Conservation (phyloP, 495 filamentous ascomycete species). For the Lichenothelia convexa region DNA sequence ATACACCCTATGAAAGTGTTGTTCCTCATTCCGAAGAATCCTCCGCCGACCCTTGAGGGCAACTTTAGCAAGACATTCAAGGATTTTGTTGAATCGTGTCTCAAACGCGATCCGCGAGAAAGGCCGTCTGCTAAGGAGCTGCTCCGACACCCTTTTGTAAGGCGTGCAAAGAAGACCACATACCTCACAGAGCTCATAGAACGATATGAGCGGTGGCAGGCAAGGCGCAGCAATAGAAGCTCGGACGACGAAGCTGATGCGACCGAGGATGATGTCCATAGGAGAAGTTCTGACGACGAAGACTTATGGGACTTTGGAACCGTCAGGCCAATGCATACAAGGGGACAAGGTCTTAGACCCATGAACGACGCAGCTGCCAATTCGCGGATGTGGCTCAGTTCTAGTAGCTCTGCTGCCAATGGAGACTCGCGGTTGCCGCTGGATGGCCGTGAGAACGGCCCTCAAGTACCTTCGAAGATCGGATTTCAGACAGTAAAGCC, state of each 20-base stretch:
- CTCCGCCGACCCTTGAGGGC: conserved; percentile 72
- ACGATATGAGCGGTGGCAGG: conserved; percentile 68
- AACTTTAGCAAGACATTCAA: conserved; percentile 78
- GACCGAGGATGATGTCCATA: conserved; percentile 25
- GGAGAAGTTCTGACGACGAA: conserved; percentile 30
- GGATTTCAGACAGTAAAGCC: conserved; percentile 4
- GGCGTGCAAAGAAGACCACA: conserved; percentile 66
- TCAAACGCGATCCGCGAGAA: conserved; percentile 75
- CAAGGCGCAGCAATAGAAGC: conserved; percentile 34
- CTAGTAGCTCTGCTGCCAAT: too few species aligned
- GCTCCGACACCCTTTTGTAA: conserved; percentile 78
- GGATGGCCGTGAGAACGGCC: conserved; percentile 8
- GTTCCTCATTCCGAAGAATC: conserved; percentile 89
- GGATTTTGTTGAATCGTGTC: conserved; percentile 76
- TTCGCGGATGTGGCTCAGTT: conserved; percentile 28
- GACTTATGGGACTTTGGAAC: conserved; percentile 97
- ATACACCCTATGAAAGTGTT: conserved; percentile 97
- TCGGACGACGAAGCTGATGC: conserved; percentile 38
- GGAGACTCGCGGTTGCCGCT: neutral
- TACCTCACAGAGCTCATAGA: conserved; percentile 73
- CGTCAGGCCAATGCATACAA: conserved; percentile 48
- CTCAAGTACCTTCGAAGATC: conserved; percentile 9
- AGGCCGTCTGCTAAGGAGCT: conserved; percentile 76
- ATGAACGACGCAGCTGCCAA: conserved; percentile 64
- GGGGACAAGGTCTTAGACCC: conserved; percentile 36